phyloP scores from a whole-genome alignment of 78 protist genomes.

The Speleostelium caveatum region DNA sequence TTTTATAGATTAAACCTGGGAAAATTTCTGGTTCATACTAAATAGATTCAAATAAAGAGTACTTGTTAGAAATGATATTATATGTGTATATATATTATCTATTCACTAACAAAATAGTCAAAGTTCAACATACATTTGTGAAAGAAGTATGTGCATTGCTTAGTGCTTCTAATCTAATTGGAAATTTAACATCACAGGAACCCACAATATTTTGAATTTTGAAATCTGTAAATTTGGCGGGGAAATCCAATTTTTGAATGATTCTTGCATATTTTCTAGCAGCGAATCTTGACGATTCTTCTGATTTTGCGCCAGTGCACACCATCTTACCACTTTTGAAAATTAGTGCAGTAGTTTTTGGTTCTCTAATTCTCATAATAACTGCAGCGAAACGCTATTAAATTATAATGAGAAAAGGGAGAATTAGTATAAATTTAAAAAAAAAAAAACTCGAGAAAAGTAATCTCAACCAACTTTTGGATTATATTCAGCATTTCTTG shows the following conservation, averaged over 20 bases:
- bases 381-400: conserved; percentile 95
- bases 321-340: conserved; percentile 98
- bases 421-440: not conserved
- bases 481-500: conserved; percentile 98
- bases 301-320: conserved; percentile 93
- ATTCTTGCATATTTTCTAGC: conserved; percentile 96
- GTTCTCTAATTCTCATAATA: conserved; percentile 97
- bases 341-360: conserved; percentile 97
- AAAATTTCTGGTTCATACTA: conserved; percentile 98
- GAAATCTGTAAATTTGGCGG: conserved; percentile 83
- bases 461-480: conserved; percentile 89
- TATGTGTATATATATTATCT: not conserved
- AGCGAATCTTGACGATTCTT: conserved; percentile 90
- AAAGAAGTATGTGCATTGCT: conserved; percentile 78
- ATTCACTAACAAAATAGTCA: not conserved
- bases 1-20: conserved; percentile 96
- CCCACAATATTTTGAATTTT: conserved; percentile 97
- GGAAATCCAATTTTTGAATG: conserved; percentile 89
- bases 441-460: not conserved
- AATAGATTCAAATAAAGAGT: not conserved
- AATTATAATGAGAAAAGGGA: not conserved
- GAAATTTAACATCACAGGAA: conserved; percentile 94
- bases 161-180: conserved; percentile 94
- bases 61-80: not conserved
- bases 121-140: conserved; percentile 20